A percentile compares a stretch with the other conserved stretches of the same genome.
Evolutionary conservation across 2,329 filamentous ascomycete species (phyloP).

Genomic region (Amauroascus niger): DNA sequence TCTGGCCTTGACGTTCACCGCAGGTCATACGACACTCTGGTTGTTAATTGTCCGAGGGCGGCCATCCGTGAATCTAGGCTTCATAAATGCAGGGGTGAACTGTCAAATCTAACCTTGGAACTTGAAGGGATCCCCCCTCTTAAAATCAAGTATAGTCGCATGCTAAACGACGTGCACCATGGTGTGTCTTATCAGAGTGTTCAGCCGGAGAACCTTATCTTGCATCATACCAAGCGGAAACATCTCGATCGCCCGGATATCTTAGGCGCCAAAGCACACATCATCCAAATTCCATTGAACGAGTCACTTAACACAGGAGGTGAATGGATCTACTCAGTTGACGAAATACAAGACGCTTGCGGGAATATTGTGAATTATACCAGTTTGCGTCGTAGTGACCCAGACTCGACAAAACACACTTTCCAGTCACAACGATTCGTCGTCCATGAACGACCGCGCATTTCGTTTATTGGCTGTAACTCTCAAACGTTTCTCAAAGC

Average conservation of each 20-base stretch:
- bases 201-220: slow-evolving; percentile 75
- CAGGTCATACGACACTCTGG: slow-evolving; percentile 63
- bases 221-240: slow-evolving; percentile 59
- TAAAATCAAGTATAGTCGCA: slow-evolving; percentile 83
- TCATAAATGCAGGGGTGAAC: slow-evolving; percentile 72
- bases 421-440: slow-evolving; percentile 65
- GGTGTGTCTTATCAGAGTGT: slow-evolving; percentile 88
- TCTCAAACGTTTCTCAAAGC: slow-evolving; percentile 71
- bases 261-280: slow-evolving; percentile 69
- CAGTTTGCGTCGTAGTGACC: slow-evolving; percentile 55
- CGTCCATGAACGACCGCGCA: slow-evolving; percentile 76
- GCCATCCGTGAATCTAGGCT: slow-evolving; percentile 54
- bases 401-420: slow-evolving; percentile 48
- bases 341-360: slow-evolving; percentile 83
- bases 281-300: slow-evolving; percentile 72
- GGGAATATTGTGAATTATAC: slow-evolving; percentile 74
- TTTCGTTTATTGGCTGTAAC: slow-evolving; percentile 65
- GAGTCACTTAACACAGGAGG: slow-evolving; percentile 75
- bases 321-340: slow-evolving; percentile 79
- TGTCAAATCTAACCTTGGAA: slow-evolving; percentile 75
- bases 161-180: slow-evolving; percentile 71
- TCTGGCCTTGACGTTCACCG: slow-evolving; percentile 88
- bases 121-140: slow-evolving; percentile 83
- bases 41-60: slow-evolving; percentile 77
- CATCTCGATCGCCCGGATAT: slow-evolving; percentile 43